Conservation (phyloP, 345 rosid species). For the Rhodomyrtus tomentosa region DNA sequence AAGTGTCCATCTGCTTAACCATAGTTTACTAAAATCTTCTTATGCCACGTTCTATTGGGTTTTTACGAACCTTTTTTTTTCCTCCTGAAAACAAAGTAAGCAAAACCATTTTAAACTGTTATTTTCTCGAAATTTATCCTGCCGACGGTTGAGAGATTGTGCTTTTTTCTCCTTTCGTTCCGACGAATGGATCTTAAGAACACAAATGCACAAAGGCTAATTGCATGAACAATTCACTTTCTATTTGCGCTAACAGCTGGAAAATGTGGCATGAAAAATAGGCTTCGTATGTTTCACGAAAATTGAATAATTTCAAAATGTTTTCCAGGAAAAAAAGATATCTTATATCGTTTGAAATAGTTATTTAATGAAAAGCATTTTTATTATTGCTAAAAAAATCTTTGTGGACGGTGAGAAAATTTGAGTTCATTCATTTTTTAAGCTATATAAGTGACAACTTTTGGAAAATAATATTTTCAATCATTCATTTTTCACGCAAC, state of each 20-base stretch:
- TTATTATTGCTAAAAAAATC: too few relatives aligned
- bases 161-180: background rate
- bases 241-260: too few relatives aligned
- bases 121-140: background rate
- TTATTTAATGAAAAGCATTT: too few relatives aligned
- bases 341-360: too few relatives aligned
- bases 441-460: too few relatives aligned
- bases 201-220: background rate
- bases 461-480: too few relatives aligned
- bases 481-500: too few relatives aligned
- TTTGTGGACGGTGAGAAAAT: too few relatives aligned
- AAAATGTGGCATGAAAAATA: background rate
- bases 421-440: too few relatives aligned
- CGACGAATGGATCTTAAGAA: background rate
- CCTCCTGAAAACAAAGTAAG: background rate
- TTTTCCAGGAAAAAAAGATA: too few relatives aligned
- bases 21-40: background rate
- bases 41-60: background rate
- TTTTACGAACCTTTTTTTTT: background rate
- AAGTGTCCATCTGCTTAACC: rapidly evolving
- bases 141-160: background rate
- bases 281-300: too few relatives aligned
- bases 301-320: too few relatives aligned
- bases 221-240: background rate
- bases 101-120: background rate